A percentile compares a stretch with the other conserved stretches of the same genome.
Conservation (phyloP, 192 early-diverging fungal genomes). For the Coemansia sp. region DNA sequence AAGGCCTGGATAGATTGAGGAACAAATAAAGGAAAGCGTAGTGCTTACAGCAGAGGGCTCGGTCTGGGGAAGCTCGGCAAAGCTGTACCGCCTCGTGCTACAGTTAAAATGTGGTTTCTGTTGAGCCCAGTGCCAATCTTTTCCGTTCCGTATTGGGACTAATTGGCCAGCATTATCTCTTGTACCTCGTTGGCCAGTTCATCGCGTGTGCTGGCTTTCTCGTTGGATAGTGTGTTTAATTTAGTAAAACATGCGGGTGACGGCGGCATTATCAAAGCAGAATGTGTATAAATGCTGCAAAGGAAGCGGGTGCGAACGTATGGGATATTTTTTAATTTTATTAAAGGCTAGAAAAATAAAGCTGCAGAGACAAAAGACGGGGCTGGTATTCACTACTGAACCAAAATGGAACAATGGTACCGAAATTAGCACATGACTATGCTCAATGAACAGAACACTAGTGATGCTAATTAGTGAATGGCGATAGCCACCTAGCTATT, state of each 20-base stretch:
- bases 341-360: background rate
- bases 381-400: no score
- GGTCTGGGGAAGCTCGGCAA: conserved; percentile 16
- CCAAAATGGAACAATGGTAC: no score
- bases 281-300: background rate
- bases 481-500: no score
- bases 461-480: no score
- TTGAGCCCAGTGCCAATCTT: conserved; percentile 1
- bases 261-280: background rate
- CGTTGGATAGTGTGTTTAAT: background rate
- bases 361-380: background rate
- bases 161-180: background rate
- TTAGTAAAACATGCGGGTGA: background rate
- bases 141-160: background rate
- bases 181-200: conserved; percentile 31
- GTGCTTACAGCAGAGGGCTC: conserved; percentile 26
- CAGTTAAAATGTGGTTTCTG: background rate
- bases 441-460: no score
- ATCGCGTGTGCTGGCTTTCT: conserved; percentile 3
- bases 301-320: background rate
- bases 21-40: conserved; percentile 1
- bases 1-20: background rate
- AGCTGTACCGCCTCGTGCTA: background rate
- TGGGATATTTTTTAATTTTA: background rate
- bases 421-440: no score